Base-by-base conservation (phyloP, 768 basidiomycete genomes). In the Psilocybe cyanescens region DNA sequence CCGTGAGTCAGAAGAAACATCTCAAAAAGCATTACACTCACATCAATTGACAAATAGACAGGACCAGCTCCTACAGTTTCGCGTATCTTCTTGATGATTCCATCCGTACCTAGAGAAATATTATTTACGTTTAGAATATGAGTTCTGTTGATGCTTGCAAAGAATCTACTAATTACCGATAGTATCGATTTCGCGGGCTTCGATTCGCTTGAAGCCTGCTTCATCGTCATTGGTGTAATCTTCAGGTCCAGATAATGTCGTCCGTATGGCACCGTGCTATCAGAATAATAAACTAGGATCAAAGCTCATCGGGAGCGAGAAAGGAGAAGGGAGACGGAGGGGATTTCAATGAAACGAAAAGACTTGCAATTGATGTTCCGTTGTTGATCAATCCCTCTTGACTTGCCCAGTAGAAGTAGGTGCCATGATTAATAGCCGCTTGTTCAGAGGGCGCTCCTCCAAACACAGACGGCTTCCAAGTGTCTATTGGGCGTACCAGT, bases 351-450 rank as follows among this genome's bases (percentile, higher is more conserved):
- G 59, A 65, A 71, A 73, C 71, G 24, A 76, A 41, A 62, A 83
- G 67, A 90, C 90, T 91, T 91, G 89, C 90, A 87, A 91, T 90
- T 74, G 90, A 91, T 59, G 83, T 83, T 64, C 89, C 90, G 61
- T 91, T 90, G 67, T 80, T 81, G 64, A 96, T 88, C 47, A 94
- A 78, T 2, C 94, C 93, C 68, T 94, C 91, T 66, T 89, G 84
- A 61, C 86, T 87, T 0, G 94, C 94, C 83, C 91, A 91, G 76
- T 92, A 95, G 74, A 95, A 95, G 78, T 94, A 95, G 2, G 91
- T 93, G 11, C 93, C 94, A 61, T 95, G 94, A 62, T 91, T 94
- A 64, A 95, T 87, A 19, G 87, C 86, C 0, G 89, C 90, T 59
- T 88, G 87, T 0, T 81, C 79, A 29, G 88, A 88, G 3, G 88